Evolutionary conservation across 192 early-diverging fungal species (phyloP), one percentile per base, ranked within the genome.

Genomic region (Obelidium mucronatum): DNA sequence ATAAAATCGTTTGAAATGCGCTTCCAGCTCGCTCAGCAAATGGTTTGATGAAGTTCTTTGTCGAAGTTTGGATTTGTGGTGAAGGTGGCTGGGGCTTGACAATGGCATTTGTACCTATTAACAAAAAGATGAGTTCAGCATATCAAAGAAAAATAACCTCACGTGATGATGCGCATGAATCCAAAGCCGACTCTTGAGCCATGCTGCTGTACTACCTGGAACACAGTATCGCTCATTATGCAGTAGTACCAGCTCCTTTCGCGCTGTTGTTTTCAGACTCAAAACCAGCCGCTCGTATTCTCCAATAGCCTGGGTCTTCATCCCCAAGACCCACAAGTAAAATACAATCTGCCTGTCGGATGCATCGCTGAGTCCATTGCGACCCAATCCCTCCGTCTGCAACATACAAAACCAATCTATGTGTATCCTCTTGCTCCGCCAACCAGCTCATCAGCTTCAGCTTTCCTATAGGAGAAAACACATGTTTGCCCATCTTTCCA

Each of bases 91-190:
- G 2, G 75, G 80, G 0, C 77, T 44, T 3, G 63, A 56, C 4
- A 84, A 51, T 15, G 73, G 81, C 86, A 87, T 87, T 75, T 87
- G 86, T 1, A 84, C 78, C 82, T 83, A 55, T 36, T n/a, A n/a
- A n/a, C n/a, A n/a, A n/a, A n/a, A n/a, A n/a, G n/a, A n/a, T n/a
- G n/a, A n/a, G n/a, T n/a, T n/a, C n/a, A n/a, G n/a, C n/a, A n/a
- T n/a, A n/a, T n/a, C n/a, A n/a, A n/a, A n/a, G 51, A 30, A 78
- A n/a, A n/a, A n/a, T n/a, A n/a, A n/a, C n/a, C 89, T 90, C 22
- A 98, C 91, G 82, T 99, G 98, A 79, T 99, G 97, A 81, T 99
- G 96, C 0, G 94, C 94, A 76, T 98, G 96, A 37, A 98, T 91
- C 97, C 97, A 99, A 3, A 91, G 72, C 28, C 96, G 87, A 67